These are phyloP conservation scores for Carex arenaria DNA, from an alignment of 202 grass and related monocot genomes.

Conservation along the genomic window DNA sequence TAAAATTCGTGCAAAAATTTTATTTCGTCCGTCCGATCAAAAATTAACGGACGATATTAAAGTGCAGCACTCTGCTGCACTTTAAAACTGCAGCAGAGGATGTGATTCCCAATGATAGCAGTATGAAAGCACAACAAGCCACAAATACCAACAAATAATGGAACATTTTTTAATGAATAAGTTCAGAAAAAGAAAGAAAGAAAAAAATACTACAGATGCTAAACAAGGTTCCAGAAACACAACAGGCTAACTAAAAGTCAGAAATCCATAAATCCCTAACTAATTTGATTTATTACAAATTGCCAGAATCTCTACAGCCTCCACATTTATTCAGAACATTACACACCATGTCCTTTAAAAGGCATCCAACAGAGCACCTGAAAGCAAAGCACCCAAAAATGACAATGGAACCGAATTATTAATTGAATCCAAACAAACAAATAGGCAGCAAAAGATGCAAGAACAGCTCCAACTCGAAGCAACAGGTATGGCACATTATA, in stretches of 20 bases:
- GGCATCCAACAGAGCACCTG: neutral
- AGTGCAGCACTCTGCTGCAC: too few species aligned
- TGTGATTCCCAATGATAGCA: too few species aligned
- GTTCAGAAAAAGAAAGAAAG: neutral
- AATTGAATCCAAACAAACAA: neutral
- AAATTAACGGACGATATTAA: too few species aligned
- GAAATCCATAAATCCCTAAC: neutral
- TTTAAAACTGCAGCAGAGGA: too few species aligned
- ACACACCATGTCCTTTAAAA: constrained; percentile 1
- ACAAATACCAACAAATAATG: neutral
- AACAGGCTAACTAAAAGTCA: constrained; percentile 12
- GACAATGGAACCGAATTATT: neutral
- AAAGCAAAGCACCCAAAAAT: constrained; percentile 1
- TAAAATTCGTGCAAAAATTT: too few species aligned
- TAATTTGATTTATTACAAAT: constrained; percentile 14
- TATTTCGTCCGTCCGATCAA: too few species aligned
- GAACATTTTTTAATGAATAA: neutral
- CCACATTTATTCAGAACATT: neutral
- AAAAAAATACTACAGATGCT: neutral
- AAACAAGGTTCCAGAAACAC: constrained; percentile 10
- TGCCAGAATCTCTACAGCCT: neutral
- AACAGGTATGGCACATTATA: neutral
- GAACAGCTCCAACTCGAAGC: neutral
- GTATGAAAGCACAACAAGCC: too few species aligned
- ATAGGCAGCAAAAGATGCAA: neutral